Evolutionary conservation across 192 early-diverging fungal species (phyloP).

Genomic region (Rhizophagus clarus): DNA sequence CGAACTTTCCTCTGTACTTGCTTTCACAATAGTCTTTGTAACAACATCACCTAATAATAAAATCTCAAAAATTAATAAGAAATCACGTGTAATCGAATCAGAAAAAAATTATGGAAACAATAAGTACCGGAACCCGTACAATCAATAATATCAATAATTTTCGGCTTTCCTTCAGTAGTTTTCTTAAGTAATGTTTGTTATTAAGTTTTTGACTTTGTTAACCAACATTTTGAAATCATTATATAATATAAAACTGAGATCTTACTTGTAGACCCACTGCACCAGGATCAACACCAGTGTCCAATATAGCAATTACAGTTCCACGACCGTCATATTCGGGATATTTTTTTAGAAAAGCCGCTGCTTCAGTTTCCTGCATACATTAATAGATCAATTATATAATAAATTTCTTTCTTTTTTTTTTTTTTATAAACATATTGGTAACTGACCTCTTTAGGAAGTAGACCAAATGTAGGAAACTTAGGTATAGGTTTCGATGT

Average conservation of each 20-base stretch:
- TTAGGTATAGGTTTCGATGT: constrained; percentile 45
- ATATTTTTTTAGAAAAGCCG: constrained; percentile 77
- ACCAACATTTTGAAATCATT: not conserved
- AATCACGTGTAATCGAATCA: not conserved
- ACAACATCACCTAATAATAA: constrained; percentile 59
- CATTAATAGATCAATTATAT: not conserved
- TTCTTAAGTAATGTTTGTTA: constrained; percentile 37
- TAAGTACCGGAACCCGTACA: constrained; percentile 78
- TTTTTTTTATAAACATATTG: not conserved
- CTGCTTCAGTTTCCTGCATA: constrained; percentile 77
- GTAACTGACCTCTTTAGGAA: constrained; percentile 48
- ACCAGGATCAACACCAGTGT: constrained; percentile 94
- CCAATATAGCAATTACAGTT: constrained; percentile 87
- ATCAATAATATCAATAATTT: constrained; percentile 92
- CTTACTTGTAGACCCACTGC: constrained; percentile 80
- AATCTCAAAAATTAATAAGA: not conserved
- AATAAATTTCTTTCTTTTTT: not conserved
- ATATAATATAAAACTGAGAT: not conserved
- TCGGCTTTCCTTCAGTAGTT: constrained; percentile 87
- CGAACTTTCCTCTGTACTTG: constrained; percentile 48
- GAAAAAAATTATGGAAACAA: not conserved
- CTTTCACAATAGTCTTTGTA: constrained; percentile 62
- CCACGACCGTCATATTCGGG: constrained; percentile 88
- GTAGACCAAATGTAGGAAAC: constrained; percentile 47
- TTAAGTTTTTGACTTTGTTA: no score